Evolutionary conservation across 352 stramenopile genomes (phyloP).

Genomic region (Phytopythium delawarense): DNA sequence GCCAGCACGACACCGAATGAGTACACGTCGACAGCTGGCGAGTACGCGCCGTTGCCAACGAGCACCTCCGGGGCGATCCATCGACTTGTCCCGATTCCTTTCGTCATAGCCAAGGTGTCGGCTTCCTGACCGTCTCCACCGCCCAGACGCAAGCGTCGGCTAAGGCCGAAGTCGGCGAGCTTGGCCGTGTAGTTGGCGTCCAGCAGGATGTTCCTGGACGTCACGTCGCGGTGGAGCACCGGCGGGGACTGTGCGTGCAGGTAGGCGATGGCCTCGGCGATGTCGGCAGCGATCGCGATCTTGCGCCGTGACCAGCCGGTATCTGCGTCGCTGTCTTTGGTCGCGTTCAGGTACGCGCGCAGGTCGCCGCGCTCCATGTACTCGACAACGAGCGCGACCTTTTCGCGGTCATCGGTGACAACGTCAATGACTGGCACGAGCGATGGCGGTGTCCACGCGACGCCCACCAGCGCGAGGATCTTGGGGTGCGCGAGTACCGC

Average conservation of each 20-base stretch:
- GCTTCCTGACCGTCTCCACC: conserved; percentile 14
- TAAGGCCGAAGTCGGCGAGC: conserved; percentile 65
- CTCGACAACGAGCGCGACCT: conserved; percentile 69
- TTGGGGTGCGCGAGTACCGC: conserved; percentile 60
- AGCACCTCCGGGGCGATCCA: conserved; percentile 70
- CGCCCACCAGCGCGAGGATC: conserved; percentile 78
- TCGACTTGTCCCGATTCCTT: conserved; percentile 30
- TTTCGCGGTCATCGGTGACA: not conserved
- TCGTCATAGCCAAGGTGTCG: conserved; percentile 18
- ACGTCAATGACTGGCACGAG: not conserved
- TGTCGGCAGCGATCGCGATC: conserved; percentile 52
- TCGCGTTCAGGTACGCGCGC: conserved; percentile 35
- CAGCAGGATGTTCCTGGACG: conserved; percentile 64
- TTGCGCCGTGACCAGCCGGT: conserved; percentile 47
- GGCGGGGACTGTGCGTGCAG: conserved; percentile 51
- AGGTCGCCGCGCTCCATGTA: conserved; percentile 72
- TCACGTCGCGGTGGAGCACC: conserved; percentile 69
- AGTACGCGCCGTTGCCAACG: conserved; percentile 34
- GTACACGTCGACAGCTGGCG: conserved; percentile 58
- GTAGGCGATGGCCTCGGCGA: conserved; percentile 59
- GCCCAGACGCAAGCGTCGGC: conserved; percentile 31
- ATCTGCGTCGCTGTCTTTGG: conserved; percentile 21
- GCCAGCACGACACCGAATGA: conserved; percentile 67
- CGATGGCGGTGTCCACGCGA: conserved; percentile 43
- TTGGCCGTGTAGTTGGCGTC: conserved; percentile 54